These are phyloP conservation scores for Tuber borchii DNA, from an alignment of 495 filamentous ascomycete genomes.

Conservation along the genomic window DNA sequence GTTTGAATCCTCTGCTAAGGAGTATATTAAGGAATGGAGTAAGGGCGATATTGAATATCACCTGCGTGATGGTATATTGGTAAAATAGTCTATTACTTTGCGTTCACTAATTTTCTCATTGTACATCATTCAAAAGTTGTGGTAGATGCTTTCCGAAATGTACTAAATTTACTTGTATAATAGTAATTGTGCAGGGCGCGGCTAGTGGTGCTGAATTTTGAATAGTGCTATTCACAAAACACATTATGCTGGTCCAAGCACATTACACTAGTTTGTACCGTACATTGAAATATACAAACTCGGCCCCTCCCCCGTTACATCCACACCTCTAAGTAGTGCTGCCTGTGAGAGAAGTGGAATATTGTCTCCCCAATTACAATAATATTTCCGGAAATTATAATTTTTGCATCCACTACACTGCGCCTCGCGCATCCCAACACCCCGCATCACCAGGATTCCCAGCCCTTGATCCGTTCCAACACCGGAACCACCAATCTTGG, in stretches of 20 bases:
- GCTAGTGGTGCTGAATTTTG: no score
- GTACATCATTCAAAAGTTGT: slow-evolving; percentile 11
- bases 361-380: neutral
- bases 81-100: slow-evolving; percentile 10
- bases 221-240: no score
- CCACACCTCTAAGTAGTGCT: no score
- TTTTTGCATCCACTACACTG: neutral
- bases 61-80: slow-evolving; percentile 20
- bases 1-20: slow-evolving; percentile 47
- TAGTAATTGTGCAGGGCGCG: no score
- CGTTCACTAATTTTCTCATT: neutral
- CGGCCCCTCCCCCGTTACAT: no score
- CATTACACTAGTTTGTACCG: no score
- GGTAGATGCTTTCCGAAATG: neutral
- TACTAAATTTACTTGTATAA: no score
- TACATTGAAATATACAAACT: no score
- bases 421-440: neutral
- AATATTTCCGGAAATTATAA: neutral
- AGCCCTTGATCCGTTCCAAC: neutral
- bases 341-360: no score
- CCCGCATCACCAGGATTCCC: neutral
- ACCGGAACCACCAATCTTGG: neutral
- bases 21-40: slow-evolving; percentile 38
- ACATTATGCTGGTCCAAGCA: no score
- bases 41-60: slow-evolving; percentile 28